Base-by-base conservation (phyloP, 2,329 filamentous ascomycete genomes). In the Aspergillus unguis region DNA sequence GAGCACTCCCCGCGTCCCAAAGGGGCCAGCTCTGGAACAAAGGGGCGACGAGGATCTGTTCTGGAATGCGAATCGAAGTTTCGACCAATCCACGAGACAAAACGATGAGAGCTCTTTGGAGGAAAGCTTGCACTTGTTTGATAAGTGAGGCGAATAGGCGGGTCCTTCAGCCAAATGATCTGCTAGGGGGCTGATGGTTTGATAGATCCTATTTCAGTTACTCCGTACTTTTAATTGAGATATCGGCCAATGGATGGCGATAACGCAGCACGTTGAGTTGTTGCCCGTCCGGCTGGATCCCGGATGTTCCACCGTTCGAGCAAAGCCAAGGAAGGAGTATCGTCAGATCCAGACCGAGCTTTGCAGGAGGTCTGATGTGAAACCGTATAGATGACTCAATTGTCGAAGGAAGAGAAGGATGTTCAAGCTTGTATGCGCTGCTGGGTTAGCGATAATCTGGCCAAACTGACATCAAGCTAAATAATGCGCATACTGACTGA, bases 131-230 rank as follows among this genome's bases (percentile, higher is more conserved):
- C 33, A 28, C 31, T 35, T 52, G 50, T 42, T 17, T 50, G 50
- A 52, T 58, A 56, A 62, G 55, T 62, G 60, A 60, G 60, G 57
- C 60, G 51, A 57, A 10, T 44, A 48, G 53, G 55, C 55, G 55
- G 54, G 57, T 52, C 59, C 44, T 49, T 48, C 47, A 50, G 46
- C 32, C 46, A 40, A 46, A 49, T 46, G 31, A 46, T 27, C 45
- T n/a, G 46, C 51, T 36, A 44, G 47, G 37, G 40, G 43, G 41
- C 29, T 23, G 47, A 35, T 36, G 43, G 41, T 29, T 23, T 52
- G 48, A 55, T 41, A 40, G 44, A 38, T 54, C 44, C 46, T 43
- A 40, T 41, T 28, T 43, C 54, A 32, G 37, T 44, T 49, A 45
- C 45, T 44, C 25, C 48, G 50, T 51, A 53, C 49, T 45, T 52